phyloP scores from a whole-genome alignment of 169 alveolate genomes.

The Perkinsus olseni region DNA sequence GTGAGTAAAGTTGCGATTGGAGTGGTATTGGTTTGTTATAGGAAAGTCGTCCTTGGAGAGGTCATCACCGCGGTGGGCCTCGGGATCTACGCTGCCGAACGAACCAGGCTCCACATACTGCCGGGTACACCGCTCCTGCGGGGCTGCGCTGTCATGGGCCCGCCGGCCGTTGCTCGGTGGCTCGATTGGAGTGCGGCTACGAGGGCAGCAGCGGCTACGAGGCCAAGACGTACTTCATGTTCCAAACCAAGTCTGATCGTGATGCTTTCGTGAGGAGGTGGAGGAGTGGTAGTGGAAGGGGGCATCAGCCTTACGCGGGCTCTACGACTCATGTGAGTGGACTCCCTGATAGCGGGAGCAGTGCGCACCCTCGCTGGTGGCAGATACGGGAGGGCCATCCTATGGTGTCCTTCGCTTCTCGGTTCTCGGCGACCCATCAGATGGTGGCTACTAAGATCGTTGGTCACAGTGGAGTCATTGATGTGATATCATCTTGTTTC shows the following conservation, averaged over 20 bases:
- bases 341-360: background rate
- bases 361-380: background rate
- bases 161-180: background rate
- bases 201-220: background rate
- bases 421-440: background rate
- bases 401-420: background rate
- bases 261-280: background rate
- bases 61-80: background rate
- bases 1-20: background rate
- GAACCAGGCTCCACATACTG: background rate
- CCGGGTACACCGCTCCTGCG: background rate
- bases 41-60: background rate
- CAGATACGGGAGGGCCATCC: background rate
- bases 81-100: background rate
- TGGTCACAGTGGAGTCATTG: background rate
- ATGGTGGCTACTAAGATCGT: background rate
- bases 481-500: background rate
- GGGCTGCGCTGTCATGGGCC: background rate
- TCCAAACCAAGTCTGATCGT: background rate
- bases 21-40: background rate
- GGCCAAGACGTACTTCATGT: background rate
- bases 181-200: background rate
- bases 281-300: background rate
- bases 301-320: background rate
- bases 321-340: background rate